Percentiles rank a stretch among this genome's conserved stretches.
phyloP scores from a whole-genome alignment of 306 rosid genomes.

The Delonix regia region DNA sequence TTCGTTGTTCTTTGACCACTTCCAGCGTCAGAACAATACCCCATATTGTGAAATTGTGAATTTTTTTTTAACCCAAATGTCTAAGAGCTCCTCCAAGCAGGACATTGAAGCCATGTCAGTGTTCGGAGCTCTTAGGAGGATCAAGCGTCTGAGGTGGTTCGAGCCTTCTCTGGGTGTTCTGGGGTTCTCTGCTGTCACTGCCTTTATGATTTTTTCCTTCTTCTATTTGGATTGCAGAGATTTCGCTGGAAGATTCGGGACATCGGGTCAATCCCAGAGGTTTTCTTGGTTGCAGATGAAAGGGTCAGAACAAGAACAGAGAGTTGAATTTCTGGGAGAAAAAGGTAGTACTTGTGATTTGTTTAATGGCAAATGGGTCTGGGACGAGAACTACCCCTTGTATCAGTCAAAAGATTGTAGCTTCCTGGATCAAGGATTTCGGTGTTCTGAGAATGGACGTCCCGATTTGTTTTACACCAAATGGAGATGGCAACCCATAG shows the following conservation, averaged over 20 bases:
- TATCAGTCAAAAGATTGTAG: constrained; percentile 70
- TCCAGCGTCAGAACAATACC: constrained; percentile 34
- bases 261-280: constrained; percentile 53
- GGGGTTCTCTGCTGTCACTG: constrained; percentile 62
- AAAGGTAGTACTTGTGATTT: constrained; percentile 58
- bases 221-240: constrained; percentile 62
- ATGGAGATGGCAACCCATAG: constrained; percentile 95
- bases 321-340: constrained; percentile 68
- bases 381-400: constrained; percentile 85
- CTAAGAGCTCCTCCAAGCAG: constrained; percentile 39
- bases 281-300: constrained; percentile 58
- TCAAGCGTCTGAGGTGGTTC: constrained; percentile 58
- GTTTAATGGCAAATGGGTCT: constrained; percentile 88
- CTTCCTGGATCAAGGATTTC: constrained; percentile 75
- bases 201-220: constrained; percentile 53
- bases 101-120: constrained; percentile 55
- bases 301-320: constrained; percentile 33
- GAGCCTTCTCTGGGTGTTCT: constrained; percentile 73
- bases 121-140: constrained; percentile 50
- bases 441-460: constrained; percentile 89
- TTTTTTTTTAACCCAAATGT: constrained; percentile 44
- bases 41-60: constrained; percentile 20
- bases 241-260: constrained; percentile 43
- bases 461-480: constrained; percentile 86
- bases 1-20: neutral